A percentile compares a stretch with the other conserved stretches of the same genome.
Conservation (phyloP, 2,329 filamentous ascomycete genomes). For the Fusarium sp. region DNA sequence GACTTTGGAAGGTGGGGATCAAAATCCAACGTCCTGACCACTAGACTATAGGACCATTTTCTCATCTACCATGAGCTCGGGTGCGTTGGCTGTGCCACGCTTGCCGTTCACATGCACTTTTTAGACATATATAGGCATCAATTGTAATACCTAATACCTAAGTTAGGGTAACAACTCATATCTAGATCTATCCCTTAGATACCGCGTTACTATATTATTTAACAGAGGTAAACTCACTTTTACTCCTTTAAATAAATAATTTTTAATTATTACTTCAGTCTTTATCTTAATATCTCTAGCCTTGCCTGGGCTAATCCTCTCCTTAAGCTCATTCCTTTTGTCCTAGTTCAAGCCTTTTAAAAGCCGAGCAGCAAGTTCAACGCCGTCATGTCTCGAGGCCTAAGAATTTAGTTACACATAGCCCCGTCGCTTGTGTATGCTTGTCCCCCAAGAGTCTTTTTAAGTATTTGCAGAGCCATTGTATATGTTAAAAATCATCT, state of each 20-base stretch:
- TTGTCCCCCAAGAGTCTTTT: not conserved
- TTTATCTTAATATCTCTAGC: not conserved
- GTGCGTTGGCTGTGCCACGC: not conserved
- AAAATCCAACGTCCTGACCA: slow-evolving; percentile 3
- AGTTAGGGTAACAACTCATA: not conserved
- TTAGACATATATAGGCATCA: not conserved
- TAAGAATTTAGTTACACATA: not conserved
- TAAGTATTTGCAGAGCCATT: not conserved
- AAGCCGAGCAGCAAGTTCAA: no score
- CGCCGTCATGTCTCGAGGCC: no score
- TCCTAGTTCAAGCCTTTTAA: no score
- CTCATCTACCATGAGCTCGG: no score
- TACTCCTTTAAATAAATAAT: not conserved
- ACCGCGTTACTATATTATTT: not conserved
- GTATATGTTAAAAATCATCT: not conserved
- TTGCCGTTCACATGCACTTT: not conserved
- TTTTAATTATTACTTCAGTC: not conserved
- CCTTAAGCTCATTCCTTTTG: no score
- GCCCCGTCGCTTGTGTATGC: not conserved
- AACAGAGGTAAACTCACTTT: not conserved
- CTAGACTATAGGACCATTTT: slow-evolving; percentile 1
- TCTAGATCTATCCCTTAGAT: not conserved
- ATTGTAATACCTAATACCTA: not conserved
- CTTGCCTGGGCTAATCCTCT: not conserved
- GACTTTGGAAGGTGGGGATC: not conserved